phyloP scores from a whole-genome alignment of 805 yeast species.

The Pichia kluyveri region DNA sequence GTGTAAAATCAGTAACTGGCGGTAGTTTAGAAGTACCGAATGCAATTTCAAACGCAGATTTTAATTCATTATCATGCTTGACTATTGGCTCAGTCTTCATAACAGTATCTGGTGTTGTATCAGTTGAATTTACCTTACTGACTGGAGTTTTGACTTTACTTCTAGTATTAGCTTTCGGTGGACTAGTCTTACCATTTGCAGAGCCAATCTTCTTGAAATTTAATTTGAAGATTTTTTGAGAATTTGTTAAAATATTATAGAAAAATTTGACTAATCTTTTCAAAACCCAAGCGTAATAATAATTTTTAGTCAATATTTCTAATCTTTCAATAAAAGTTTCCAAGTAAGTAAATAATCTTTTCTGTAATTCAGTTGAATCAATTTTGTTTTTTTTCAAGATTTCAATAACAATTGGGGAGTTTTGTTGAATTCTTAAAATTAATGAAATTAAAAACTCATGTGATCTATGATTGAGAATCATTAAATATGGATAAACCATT shows the following conservation, averaged over 20 bases:
- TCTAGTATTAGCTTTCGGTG: neutral
- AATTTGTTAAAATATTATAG: slow-evolving; percentile 26
- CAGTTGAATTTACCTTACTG: slow-evolving; percentile 2
- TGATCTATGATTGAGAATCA: slow-evolving; percentile 47
- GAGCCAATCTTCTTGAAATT: slow-evolving; percentile 21
- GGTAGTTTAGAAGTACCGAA: slow-evolving; percentile 29
- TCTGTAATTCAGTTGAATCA: slow-evolving; percentile 25
- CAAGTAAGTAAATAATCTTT: slow-evolving; percentile 26
- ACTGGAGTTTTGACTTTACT: slow-evolving; percentile 3
- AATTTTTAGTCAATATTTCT: slow-evolving; percentile 29
- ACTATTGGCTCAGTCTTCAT: too few relatives aligned
- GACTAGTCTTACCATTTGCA: neutral
- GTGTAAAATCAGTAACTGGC: slow-evolving; percentile 26
- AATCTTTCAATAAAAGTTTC: slow-evolving; percentile 28
- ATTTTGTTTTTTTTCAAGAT: slow-evolving; percentile 26
- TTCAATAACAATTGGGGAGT: slow-evolving; percentile 26
- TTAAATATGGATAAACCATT: slow-evolving; percentile 38
- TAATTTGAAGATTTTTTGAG: slow-evolving; percentile 26
- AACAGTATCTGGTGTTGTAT: too few relatives aligned
- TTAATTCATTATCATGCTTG: slow-evolving; percentile 2
- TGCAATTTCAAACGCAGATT: slow-evolving; percentile 26
- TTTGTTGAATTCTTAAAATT: slow-evolving; percentile 36
- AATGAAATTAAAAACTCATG: slow-evolving; percentile 50
- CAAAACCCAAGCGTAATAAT: slow-evolving; percentile 39
- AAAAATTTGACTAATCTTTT: slow-evolving; percentile 33